Conservation (phyloP, 2,329 filamentous ascomycete genomes). For the Parasarocladium wereldwijsianum region DNA sequence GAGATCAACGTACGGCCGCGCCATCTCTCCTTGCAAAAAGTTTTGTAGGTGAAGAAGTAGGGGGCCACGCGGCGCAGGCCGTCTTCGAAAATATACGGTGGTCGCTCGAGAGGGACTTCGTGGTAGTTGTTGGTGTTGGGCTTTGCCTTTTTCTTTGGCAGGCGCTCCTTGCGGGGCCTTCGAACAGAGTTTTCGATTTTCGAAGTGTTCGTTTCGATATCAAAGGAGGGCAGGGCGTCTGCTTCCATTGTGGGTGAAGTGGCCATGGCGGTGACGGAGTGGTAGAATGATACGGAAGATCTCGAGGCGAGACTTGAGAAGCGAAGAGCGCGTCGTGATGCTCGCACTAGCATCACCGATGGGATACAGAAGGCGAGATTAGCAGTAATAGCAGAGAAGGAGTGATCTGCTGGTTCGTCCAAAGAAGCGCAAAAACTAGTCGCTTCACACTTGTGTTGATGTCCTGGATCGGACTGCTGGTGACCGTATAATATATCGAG, state of each 20-base stretch:
- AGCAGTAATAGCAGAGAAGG: too few species aligned
- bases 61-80: slow-evolving; percentile 71
- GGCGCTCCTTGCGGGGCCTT: slow-evolving; percentile 2
- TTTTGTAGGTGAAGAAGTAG: slow-evolving; percentile 92
- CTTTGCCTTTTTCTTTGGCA: slow-evolving; percentile 6
- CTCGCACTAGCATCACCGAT: slow-evolving; percentile 1
- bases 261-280: slow-evolving; percentile 3
- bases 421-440: too few species aligned
- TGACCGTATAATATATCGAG: too few species aligned
- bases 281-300: too few species aligned
- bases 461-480: too few species aligned
- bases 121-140: slow-evolving; percentile 10
- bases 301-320: too few species aligned
- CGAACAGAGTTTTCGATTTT: too few species aligned
- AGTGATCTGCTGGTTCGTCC: too few species aligned
- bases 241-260: background rate
- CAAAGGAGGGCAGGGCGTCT: slow-evolving; percentile 1
- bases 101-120: too few species aligned
- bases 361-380: background rate
- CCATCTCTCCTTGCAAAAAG: slow-evolving; percentile 90
- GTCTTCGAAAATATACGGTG: slow-evolving; percentile 71
- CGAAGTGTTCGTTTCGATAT: slow-evolving; percentile 1
- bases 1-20: slow-evolving; percentile 67
- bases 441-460: too few species aligned
- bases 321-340: slow-evolving; percentile 7